Evolutionary conservation across 2,329 filamentous ascomycete genomes (phyloP).

Genomic region (Diplodia mutila): DNA sequence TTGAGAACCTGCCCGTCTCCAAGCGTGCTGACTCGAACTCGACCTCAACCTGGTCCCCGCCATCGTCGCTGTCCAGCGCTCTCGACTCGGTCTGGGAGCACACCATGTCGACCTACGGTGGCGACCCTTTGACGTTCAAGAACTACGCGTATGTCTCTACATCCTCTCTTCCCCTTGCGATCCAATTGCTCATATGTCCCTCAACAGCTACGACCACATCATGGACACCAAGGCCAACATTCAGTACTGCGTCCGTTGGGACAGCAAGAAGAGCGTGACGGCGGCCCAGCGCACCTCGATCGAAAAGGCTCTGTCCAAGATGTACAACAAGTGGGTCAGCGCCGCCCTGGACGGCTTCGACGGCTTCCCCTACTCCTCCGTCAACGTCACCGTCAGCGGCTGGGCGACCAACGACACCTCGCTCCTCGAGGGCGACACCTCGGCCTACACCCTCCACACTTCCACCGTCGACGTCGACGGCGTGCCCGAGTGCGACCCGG

Average conservation of each 20-base stretch:
- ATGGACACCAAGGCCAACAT: conserved; percentile 40
- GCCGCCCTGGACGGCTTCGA: conserved; percentile 51
- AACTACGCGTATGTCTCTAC: conserved; percentile 31
- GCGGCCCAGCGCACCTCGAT: conserved; percentile 48
- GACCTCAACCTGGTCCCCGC: conserved; percentile 33
- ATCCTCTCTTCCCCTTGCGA: not conserved
- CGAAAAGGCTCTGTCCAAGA: conserved; percentile 39
- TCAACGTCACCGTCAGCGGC: conserved; percentile 51
- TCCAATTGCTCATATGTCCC: not conserved
- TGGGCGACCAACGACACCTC: conserved; percentile 48
- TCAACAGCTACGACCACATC: conserved; percentile 35
- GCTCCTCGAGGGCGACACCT: conserved; percentile 43
- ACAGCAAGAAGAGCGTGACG: conserved; percentile 44
- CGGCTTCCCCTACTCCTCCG: conserved; percentile 47
- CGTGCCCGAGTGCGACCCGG: conserved; percentile 47
- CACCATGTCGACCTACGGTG: conserved; percentile 32
- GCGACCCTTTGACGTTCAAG: conserved; percentile 33
- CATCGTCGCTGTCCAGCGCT: conserved; percentile 32
- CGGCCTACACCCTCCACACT: conserved; percentile 48
- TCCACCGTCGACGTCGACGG: conserved; percentile 43
- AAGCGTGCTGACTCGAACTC: not conserved
- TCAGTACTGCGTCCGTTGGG: conserved; percentile 53
- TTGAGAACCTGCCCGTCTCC: conserved; percentile 28
- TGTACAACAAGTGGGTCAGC: conserved; percentile 47
- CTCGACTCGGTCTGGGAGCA: conserved; percentile 36